phyloP scores from a whole-genome alignment of 1,284 basidiomycete genomes.

The Phaffia rhodozyma region DNA sequence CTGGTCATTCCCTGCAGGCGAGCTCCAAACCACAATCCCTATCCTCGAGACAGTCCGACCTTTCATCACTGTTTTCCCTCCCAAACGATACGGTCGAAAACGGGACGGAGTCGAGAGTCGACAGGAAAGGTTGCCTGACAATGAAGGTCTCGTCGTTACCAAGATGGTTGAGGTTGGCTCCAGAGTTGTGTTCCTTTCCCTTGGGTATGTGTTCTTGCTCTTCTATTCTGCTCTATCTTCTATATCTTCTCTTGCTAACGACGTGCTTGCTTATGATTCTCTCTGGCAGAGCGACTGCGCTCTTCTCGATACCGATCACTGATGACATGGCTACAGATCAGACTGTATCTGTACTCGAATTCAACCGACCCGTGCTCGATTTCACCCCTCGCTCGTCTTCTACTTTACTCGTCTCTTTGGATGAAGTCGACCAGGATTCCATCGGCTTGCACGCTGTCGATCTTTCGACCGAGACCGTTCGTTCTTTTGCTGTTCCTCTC shows the following conservation, averaged over 20 bases:
- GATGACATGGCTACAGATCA: slow-evolving; percentile 14
- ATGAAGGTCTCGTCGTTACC: slow-evolving; percentile 32
- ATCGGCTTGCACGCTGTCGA: neutral
- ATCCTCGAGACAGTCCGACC: slow-evolving; percentile 49
- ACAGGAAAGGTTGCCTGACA: slow-evolving; percentile 26
- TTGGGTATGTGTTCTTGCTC: slow-evolving; percentile 27
- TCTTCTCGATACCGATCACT: slow-evolving; percentile 29
- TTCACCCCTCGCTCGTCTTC: slow-evolving; percentile 23
- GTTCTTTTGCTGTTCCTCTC: neutral
- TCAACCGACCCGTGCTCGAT: slow-evolving; percentile 31
- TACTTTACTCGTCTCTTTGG: slow-evolving; percentile 29
- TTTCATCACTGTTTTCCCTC: slow-evolving; percentile 45
- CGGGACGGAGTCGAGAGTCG: slow-evolving; percentile 25
- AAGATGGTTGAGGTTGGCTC: slow-evolving; percentile 27
- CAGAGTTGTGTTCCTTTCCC: slow-evolving; percentile 31
- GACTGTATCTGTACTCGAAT: slow-evolving; percentile 22
- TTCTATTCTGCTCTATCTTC: slow-evolving; percentile 8
- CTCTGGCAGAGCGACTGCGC: slow-evolving; percentile 24
- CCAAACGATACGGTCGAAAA: slow-evolving; percentile 26
- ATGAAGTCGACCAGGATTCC: slow-evolving; percentile 10
- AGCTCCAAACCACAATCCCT: slow-evolving; percentile 43
- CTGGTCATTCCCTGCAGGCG: slow-evolving; percentile 66
- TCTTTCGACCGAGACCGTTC: neutral
- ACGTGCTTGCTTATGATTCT: neutral
- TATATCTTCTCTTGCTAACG: neutral